These are phyloP conservation scores for Hemileccinum impolitum DNA, from an alignment of 768 basidiomycete species.

Conservation along the genomic window DNA sequence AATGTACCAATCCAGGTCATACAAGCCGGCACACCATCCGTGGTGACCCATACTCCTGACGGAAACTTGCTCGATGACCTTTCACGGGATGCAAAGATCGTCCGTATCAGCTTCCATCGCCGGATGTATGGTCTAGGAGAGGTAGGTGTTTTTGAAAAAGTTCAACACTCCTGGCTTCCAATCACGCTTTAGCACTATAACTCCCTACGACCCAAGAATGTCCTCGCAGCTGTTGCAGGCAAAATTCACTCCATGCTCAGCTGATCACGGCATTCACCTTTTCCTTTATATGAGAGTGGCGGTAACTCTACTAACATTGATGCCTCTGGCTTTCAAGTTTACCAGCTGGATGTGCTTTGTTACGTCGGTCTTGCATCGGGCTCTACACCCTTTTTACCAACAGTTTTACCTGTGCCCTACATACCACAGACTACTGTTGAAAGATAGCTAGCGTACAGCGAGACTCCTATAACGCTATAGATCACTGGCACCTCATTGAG, in stretches of 20 bases:
- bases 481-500: not conserved
- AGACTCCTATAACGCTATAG: not conserved
- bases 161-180: slow-evolving; percentile 2
- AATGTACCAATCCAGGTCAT: slow-evolving; percentile 87
- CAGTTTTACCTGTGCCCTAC: not conserved
- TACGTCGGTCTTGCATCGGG: not conserved
- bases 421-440: slow-evolving; percentile 7
- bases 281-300: too few relatives aligned
- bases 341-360: not conserved
- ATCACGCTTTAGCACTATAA: slow-evolving; percentile 71
- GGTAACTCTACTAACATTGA: not conserved
- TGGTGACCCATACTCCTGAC: slow-evolving; percentile 78
- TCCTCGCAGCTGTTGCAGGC: slow-evolving; percentile 27
- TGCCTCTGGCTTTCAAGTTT: not conserved
- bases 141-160: slow-evolving; percentile 44
- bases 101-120: slow-evolving; percentile 87
- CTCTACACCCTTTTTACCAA: not conserved
- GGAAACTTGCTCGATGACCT: slow-evolving; percentile 29
- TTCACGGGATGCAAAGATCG: slow-evolving; percentile 37
- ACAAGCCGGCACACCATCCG: slow-evolving; percentile 73
- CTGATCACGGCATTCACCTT: slow-evolving; percentile 10
- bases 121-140: slow-evolving; percentile 95
- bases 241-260: slow-evolving; percentile 30
- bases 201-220: slow-evolving; percentile 62
- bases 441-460: slow-evolving; percentile 6